Conservation (phyloP, 2,329 filamentous ascomycete genomes). For the Aspergillus clavatus region DNA sequence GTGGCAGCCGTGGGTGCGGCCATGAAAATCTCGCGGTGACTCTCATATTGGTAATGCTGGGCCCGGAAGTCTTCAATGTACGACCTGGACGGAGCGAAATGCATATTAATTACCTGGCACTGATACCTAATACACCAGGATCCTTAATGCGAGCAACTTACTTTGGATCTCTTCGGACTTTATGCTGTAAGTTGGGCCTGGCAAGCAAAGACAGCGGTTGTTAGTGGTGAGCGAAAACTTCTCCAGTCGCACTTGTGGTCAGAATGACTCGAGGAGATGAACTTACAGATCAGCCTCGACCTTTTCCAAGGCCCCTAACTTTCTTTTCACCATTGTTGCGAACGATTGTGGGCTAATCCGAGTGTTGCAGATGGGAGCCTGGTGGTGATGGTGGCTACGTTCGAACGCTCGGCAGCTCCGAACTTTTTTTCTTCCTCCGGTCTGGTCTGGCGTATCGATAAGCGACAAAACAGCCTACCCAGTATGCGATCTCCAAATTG, state of each 20-base stretch:
- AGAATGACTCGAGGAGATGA: neutral
- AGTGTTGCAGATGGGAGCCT: conserved; percentile 72
- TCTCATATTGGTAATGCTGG: conserved; percentile 88
- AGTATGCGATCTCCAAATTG: neutral
- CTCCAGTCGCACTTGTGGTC: conserved; percentile 4
- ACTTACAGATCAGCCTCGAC: conserved; percentile 79
- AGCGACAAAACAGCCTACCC: conserved; percentile 15
- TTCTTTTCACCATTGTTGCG: conserved; percentile 70
- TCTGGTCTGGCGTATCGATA: conserved; percentile 29
- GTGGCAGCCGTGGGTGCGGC: conserved; percentile 73
- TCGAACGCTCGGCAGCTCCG: conserved; percentile 14
- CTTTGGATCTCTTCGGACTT: conserved; percentile 80
- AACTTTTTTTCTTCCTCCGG: conserved; percentile 23
- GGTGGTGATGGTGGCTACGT: conserved; percentile 31
- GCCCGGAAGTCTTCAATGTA: conserved; percentile 85
- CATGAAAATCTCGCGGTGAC: conserved; percentile 86
- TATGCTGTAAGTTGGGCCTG: conserved; percentile 82
- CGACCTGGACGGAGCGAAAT: conserved; percentile 50
- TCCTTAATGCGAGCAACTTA: conserved; percentile 38
- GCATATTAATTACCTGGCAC: conserved; percentile 4
- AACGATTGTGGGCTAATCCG: conserved; percentile 5
- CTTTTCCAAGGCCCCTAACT: conserved; percentile 89
- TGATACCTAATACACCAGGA: neutral
- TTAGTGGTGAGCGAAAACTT: conserved; percentile 21
- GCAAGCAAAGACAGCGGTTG: conserved; percentile 14